phyloP scores from a whole-genome alignment of 495 filamentous ascomycete genomes.

The Penicillium coffeae region DNA sequence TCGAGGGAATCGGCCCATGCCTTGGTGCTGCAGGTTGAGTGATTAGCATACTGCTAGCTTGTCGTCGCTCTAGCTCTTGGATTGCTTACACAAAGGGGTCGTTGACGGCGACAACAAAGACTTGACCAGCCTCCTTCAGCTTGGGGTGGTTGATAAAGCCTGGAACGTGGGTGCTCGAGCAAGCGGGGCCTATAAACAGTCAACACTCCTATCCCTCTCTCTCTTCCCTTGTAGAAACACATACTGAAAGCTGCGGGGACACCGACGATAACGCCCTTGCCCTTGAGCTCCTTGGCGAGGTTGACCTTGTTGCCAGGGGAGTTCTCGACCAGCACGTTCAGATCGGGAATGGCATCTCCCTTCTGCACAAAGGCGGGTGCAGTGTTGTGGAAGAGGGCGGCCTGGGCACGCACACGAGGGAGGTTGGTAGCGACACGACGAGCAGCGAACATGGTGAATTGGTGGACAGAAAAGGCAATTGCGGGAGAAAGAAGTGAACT shows the following conservation, averaged over 20 bases:
- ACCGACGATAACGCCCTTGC: slow-evolving; percentile 77
- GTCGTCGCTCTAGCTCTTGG: background rate
- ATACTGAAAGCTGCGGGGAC: slow-evolving; percentile 85
- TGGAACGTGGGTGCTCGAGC: slow-evolving; percentile 75
- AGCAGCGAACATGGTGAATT: slow-evolving; percentile 38
- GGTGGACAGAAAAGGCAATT: background rate
- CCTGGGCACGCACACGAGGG: slow-evolving; percentile 34
- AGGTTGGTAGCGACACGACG: slow-evolving; percentile 36
- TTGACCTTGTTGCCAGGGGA: slow-evolving; percentile 81
- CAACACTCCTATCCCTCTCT: background rate
- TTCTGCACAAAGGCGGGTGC: slow-evolving; percentile 53
- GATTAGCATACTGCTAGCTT: background rate
- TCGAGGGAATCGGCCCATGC: slow-evolving; percentile 77
- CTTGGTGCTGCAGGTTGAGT: slow-evolving; percentile 60
- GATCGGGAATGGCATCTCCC: slow-evolving; percentile 61
- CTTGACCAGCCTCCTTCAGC: slow-evolving; percentile 68
- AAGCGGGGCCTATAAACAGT: slow-evolving; percentile 54
- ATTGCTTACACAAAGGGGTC: slow-evolving; percentile 84
- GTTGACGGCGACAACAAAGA: slow-evolving; percentile 90
- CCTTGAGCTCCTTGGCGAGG: slow-evolving; percentile 68
- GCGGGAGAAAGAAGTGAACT: background rate
- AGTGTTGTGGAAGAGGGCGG: slow-evolving; percentile 49
- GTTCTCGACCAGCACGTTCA: slow-evolving; percentile 54
- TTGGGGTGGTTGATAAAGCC: slow-evolving; percentile 74
- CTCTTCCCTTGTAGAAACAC: slow-evolving; percentile 18